Evolutionary conservation across 2,329 filamentous ascomycete species (phyloP).

Genomic region (Penicillium sp.): DNA sequence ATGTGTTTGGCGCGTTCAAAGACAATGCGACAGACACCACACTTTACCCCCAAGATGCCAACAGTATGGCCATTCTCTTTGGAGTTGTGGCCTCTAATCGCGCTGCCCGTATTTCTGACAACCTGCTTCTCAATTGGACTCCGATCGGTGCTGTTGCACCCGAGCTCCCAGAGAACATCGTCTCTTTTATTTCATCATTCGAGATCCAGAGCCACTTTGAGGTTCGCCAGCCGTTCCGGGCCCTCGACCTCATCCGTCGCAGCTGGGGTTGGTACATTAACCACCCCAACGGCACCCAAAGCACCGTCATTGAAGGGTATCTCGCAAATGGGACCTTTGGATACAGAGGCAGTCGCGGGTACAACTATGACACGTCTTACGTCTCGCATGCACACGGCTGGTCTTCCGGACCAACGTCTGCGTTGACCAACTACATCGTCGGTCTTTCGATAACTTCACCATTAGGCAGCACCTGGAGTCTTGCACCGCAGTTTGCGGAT

Average conservation of each 20-base stretch:
- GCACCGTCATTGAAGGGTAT: conserved; percentile 56
- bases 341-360: conserved; percentile 50
- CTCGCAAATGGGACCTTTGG: conserved; percentile 51
- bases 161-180: conserved; percentile 53
- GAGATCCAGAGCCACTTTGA: conserved; percentile 55
- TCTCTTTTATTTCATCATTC: conserved; percentile 54
- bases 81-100: conserved; percentile 37
- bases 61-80: conserved; percentile 51
- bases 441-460: conserved; percentile 39
- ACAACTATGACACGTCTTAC: conserved; percentile 44
- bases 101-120: conserved; percentile 39
- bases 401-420: conserved; percentile 39
- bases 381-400: conserved; percentile 41
- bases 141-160: conserved; percentile 51
- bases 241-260: conserved; percentile 51
- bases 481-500: conserved; percentile 43
- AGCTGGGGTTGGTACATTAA: conserved; percentile 58
- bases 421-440: conserved; percentile 42
- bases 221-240: conserved; percentile 44
- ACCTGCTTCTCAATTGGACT: conserved; percentile 49
- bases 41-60: conserved; percentile 56
- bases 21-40: conserved; percentile 48
- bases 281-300: conserved; percentile 52
- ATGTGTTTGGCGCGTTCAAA: conserved; percentile 45
- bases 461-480: conserved; percentile 38